Evolutionary conservation across 352 stramenopile genomes (phyloP), one percentile per base, ranked within the genome.

Genomic region (Pythium plurisporium): DNA sequence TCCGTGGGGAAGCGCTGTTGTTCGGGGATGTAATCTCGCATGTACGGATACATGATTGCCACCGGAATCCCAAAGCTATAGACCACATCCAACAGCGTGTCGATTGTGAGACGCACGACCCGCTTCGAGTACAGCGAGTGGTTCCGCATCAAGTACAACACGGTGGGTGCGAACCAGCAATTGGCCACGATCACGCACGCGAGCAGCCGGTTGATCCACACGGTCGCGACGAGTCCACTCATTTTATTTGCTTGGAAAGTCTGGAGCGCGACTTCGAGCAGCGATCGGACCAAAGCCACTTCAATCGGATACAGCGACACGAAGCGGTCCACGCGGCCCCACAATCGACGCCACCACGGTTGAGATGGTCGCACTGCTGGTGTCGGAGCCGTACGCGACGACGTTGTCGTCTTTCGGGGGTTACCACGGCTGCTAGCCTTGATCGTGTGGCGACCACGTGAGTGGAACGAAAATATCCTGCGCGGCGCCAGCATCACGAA

Each of bases 1-100:
- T 37, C 33, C 14, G 14, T 34, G 31, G 54, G 48, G 22, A 62
- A 62, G 40, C 38, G 25, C 29, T 17, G 9, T 3, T 40, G 14
- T 6, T 5, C 9, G 15, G 53, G 42, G 22, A 38, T 2, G 23
- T 36, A 49, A 15, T 41, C 37, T 17, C 43, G 42, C 5, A n/a
- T 37, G 45, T 62, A 62, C 45, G 45, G 55, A 26, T 45, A 49
- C 3, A 61, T 5, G 14, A 61, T 61, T 3, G 19, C 30, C 1
- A 46, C 3, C 15, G 53, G 58, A 25, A 72, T 57, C 5, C 44
- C 40, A 5, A 69, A 36, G n/a, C 43, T 47, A 30, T 69, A 61
- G 37, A 57, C 22, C 2, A 58, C 23, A 26, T 60, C 55, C 9
- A 72, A 15, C 5, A 54, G 7, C 27, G 51, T 59, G 22, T 72